Evolutionary conservation across 371 early-diverging fungal species (phyloP).

Genomic region (Quaeritorhiza haematococci): DNA sequence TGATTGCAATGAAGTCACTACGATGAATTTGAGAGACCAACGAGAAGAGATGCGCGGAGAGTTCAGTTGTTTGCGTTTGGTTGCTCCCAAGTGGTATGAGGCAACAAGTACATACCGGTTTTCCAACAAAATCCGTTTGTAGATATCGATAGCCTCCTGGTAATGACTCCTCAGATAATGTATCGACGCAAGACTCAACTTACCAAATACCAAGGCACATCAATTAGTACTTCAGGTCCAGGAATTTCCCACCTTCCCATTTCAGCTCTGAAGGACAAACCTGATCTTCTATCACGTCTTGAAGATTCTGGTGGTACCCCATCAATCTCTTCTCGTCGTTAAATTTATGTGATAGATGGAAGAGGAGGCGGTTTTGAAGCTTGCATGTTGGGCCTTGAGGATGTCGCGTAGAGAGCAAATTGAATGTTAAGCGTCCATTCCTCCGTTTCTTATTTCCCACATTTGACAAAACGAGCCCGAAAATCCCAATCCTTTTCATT

Average conservation of each 20-base stretch:
- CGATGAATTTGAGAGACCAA: not conserved
- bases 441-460: not conserved
- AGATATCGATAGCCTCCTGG: constrained; percentile 58
- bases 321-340: constrained; percentile 53
- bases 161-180: constrained; percentile 58
- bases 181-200: constrained; percentile 48
- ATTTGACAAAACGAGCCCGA: not conserved
- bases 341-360: constrained; percentile 53
- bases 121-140: constrained; percentile 48
- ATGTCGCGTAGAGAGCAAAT: not conserved
- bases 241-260: constrained; percentile 1
- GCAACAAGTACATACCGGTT: constrained; percentile 41
- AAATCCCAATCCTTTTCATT: not conserved
- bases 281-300: constrained; percentile 56
- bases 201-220: not conserved
- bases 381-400: constrained; percentile 43
- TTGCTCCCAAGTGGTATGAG: no score
- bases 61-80: not conserved
- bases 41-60: not conserved
- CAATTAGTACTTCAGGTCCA: not conserved
- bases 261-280: constrained; percentile 10
- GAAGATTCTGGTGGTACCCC: constrained; percentile 51
- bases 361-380: constrained; percentile 49
- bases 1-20: constrained; percentile 47
- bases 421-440: not conserved